Evolutionary conservation across 495 filamentous ascomycete species (phyloP).

Genomic region (Lichenothelia convexa): DNA sequence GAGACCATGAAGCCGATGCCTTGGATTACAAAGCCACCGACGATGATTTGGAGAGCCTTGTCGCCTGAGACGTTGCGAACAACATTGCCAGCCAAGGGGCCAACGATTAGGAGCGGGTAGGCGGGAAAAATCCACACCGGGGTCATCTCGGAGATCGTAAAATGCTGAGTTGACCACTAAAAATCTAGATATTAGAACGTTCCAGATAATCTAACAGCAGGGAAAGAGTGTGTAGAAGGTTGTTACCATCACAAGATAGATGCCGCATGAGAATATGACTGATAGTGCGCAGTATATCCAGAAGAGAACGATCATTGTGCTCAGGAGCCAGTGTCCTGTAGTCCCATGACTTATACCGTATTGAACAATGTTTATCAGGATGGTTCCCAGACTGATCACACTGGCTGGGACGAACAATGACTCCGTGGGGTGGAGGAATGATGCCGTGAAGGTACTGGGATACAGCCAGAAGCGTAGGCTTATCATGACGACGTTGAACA

Average conservation of each 20-base stretch:
- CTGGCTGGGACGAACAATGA: constrained; percentile 61
- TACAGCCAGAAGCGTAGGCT: constrained; percentile 50
- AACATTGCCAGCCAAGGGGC: constrained; percentile 53
- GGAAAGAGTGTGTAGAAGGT: too few relatives aligned
- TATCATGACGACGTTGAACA: constrained; percentile 49
- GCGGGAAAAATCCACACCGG: constrained; percentile 86
- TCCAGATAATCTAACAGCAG: constrained; percentile 1
- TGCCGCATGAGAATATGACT: constrained; percentile 40
- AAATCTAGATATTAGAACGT: too few relatives aligned
- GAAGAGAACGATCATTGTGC: constrained; percentile 44
- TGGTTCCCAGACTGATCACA: constrained; percentile 53
- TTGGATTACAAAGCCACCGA: constrained; percentile 56
- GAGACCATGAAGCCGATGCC: constrained; percentile 74
- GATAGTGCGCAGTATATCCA: constrained; percentile 57
- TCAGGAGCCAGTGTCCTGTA: constrained; percentile 48
- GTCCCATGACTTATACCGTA: constrained; percentile 42
- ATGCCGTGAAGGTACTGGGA: constrained; percentile 51
- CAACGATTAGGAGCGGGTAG: constrained; percentile 66
- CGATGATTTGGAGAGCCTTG: constrained; percentile 40
- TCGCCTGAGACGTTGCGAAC: constrained; percentile 26
- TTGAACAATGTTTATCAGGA: constrained; percentile 62
- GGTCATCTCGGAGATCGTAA: constrained; percentile 76
- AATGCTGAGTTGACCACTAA: constrained; percentile 53
- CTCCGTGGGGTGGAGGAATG: constrained; percentile 62
- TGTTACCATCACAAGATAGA: constrained; percentile 60